Evolutionary conservation across 163 green algal species (phyloP).

Genomic region (Scenedesmus sp.): DNA sequence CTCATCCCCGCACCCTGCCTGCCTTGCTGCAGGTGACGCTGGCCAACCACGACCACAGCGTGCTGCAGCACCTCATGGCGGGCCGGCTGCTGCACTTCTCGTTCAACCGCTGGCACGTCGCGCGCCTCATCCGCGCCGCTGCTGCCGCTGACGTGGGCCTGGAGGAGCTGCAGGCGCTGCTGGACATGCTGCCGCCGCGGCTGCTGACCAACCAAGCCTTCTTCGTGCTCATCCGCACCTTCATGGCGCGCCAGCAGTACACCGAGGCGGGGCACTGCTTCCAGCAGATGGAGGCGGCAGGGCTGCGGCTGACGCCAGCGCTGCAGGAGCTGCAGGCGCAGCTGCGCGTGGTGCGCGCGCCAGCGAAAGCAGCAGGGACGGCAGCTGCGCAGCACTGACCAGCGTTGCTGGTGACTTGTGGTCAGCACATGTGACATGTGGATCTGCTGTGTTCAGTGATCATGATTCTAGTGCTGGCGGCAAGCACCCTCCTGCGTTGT

Average conservation of each 20-base stretch:
- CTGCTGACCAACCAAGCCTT: constrained; percentile 24
- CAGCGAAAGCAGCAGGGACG: neutral
- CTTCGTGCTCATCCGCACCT: constrained; percentile 40
- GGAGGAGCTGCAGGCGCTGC: constrained; percentile 44
- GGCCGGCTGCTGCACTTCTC: constrained; percentile 16
- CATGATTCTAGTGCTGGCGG: too few species aligned
- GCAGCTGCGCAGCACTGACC: neutral
- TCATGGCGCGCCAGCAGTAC: constrained; percentile 25
- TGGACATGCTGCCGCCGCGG: neutral
- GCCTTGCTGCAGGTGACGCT: constrained; percentile 30
- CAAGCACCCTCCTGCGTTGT: too few species aligned
- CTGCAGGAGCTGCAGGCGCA: constrained; percentile 9
- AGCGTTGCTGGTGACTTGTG: neutral
- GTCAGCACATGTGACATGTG: neutral
- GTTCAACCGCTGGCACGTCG: constrained; percentile 19
- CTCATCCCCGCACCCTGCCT: neutral
- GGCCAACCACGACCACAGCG: constrained; percentile 33
- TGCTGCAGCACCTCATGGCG: constrained; percentile 41
- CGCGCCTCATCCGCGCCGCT: constrained; percentile 24
- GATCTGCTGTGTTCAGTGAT: neutral
- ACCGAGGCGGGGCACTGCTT: constrained; percentile 47
- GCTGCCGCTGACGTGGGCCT: constrained; percentile 34
- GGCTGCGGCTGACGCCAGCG: constrained; percentile 32
- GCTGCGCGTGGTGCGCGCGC: neutral
- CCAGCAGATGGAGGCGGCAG: constrained; percentile 42